These are phyloP conservation scores for Colletotrichum sp. DNA, from an alignment of 2,329 filamentous ascomycete species.

Conservation along the genomic window DNA sequence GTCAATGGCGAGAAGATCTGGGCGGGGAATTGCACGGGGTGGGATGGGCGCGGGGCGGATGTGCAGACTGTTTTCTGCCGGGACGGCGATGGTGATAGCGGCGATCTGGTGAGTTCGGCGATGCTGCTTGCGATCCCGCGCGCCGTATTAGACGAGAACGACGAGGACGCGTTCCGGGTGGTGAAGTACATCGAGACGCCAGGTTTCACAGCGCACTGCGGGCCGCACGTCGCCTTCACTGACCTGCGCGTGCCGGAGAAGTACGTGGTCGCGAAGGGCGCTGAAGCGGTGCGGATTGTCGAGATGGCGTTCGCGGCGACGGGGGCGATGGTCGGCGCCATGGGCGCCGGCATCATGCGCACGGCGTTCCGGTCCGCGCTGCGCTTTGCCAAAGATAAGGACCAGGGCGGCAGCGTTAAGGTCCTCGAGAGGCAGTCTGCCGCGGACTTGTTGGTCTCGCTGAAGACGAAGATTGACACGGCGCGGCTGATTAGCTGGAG, in stretches of 20 bases:
- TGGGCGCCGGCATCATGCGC: constrained; percentile 59
- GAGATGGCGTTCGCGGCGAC: constrained; percentile 45
- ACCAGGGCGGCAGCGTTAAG: constrained; percentile 46
- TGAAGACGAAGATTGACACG: constrained; percentile 58
- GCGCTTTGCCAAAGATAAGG: constrained; percentile 51
- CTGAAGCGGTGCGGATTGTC: constrained; percentile 44
- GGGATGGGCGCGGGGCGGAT: constrained; percentile 57
- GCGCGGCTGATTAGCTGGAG: constrained; percentile 57
- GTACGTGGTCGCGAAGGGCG: constrained; percentile 50
- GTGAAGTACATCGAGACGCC: constrained; percentile 48
- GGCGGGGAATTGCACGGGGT: constrained; percentile 59
- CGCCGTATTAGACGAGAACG: constrained; percentile 50
- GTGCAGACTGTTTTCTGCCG: constrained; percentile 58
- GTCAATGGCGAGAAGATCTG: constrained; percentile 62
- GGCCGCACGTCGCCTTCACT: constrained; percentile 53
- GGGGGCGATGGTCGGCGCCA: constrained; percentile 58
- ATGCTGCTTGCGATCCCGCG: constrained; percentile 57
- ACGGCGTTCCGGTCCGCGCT: constrained; percentile 57
- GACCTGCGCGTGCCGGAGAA: constrained; percentile 50
- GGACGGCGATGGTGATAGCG: constrained; percentile 27
- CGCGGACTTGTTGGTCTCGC: constrained; percentile 54
- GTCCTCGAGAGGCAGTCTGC: constrained; percentile 55
- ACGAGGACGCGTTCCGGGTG: constrained; percentile 46
- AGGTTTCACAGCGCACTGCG: constrained; percentile 53
- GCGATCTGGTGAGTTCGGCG: constrained; percentile 34